Conservation (phyloP, 2,329 filamentous ascomycete genomes). For the Alternaria gansuensis region DNA sequence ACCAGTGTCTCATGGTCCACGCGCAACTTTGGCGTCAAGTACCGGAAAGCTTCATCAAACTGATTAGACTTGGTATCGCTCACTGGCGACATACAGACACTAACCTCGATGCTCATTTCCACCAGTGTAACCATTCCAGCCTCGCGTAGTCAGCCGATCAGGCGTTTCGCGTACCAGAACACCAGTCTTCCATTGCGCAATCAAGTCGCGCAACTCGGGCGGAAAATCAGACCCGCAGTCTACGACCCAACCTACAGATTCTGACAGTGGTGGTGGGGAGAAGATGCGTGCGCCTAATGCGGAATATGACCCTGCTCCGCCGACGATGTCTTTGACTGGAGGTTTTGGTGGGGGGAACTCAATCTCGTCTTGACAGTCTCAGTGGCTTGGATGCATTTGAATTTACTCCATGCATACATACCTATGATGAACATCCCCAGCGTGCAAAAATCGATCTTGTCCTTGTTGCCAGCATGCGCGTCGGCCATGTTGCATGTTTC, state of each 20-base stretch:
- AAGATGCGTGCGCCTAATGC: slow-evolving; percentile 89
- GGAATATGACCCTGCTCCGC: slow-evolving; percentile 86
- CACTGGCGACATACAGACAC: background rate
- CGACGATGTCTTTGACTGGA: slow-evolving; percentile 78
- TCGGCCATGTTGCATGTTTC: slow-evolving; percentile 22
- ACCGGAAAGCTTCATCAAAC: slow-evolving; percentile 73
- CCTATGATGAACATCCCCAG: slow-evolving; percentile 72
- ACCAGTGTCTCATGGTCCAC: slow-evolving; percentile 76
- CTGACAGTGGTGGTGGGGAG: slow-evolving; percentile 72
- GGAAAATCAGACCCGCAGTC: slow-evolving; percentile 92
- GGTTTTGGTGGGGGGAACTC: slow-evolving; percentile 77
- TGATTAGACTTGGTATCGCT: background rate
- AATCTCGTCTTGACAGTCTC: slow-evolving; percentile 76
- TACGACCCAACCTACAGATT: slow-evolving; percentile 85
- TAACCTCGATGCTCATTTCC: slow-evolving; percentile 69
- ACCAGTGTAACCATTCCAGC: slow-evolving; percentile 86
- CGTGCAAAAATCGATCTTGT: slow-evolving; percentile 64
- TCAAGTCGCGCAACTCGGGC: slow-evolving; percentile 65
- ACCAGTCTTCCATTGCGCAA: slow-evolving; percentile 79
- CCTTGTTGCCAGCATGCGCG: slow-evolving; percentile 11
- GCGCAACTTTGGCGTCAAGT: slow-evolving; percentile 84
- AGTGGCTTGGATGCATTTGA: slow-evolving; percentile 21
- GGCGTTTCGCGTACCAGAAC: slow-evolving; percentile 73
- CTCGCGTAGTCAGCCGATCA: slow-evolving; percentile 80
- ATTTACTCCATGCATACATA: slow-evolving; percentile 41